Evolutionary conservation across 2,329 filamentous ascomycete genomes (phyloP), one percentile per base, ranked within the genome.

Genomic region (Calonectria ilicicola): DNA sequence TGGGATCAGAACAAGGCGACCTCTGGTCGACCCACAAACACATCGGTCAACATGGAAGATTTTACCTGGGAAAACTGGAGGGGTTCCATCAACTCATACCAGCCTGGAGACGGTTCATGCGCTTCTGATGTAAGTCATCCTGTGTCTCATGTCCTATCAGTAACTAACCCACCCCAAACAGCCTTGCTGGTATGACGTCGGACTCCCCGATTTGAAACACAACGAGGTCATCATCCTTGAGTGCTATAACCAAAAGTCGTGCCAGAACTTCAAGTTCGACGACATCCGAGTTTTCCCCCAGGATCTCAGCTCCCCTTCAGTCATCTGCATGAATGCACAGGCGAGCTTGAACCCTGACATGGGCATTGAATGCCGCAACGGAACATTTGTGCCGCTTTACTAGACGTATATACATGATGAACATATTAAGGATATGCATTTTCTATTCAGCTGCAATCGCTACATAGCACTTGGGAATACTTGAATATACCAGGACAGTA

Each of bases 1-100:
- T 71, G 69, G 69, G 69, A 71, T 38, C 69, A 71, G 35, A 67
- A 67, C 53, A 71, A 71, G 56, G 69, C 69, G 3, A 71, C 69
- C 21, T 56, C 21, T 17, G 69, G 21, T 19, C 64, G 69, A 17
- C 69, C 69, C 17, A 71, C 69, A 9, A 62, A 71, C 38, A 60
- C 47, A 15, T 66, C 69, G 3, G 69, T 71, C 27, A 35, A 29
- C 44, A 71, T 71, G 69, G 44, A 71, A 21, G 56, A 67, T 47
- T 71, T 71, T 32, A 71, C 69, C 8, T 71, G 69, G 69, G 44
- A 63, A 23, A 71, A 71, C 46, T 71, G 69, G 69, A 62, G 44
- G 21, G 69, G 69, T 7, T 71, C 69, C 2, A 71, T 71, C 21
- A 71, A 71, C 64, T 71, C 69, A 1, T 71, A 71, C 64, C 64